These are phyloP conservation scores for Debaryomycetaceae sp. DNA, from an alignment of 1,139 yeast genomes.

Conservation along the genomic window DNA sequence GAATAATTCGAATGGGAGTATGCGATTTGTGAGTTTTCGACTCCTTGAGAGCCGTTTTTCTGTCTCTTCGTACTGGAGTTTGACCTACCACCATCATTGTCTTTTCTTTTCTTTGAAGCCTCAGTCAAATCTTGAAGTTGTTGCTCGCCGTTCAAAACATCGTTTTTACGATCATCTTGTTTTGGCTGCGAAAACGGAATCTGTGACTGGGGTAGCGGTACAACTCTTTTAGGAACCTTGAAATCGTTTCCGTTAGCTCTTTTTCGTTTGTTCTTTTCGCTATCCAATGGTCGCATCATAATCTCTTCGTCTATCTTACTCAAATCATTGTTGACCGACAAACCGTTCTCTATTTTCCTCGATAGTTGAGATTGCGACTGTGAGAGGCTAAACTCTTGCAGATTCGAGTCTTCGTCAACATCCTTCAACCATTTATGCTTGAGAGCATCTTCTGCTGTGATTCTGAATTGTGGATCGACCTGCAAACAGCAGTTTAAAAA, in stretches of 20 bases:
- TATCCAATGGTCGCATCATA: constrained; percentile 44
- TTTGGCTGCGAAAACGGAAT: constrained; percentile 17
- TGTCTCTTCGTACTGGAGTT: constrained; percentile 1
- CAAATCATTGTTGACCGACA: constrained; percentile 35
- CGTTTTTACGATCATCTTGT: neutral
- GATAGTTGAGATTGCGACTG: constrained; percentile 69
- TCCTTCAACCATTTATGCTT: constrained; percentile 61
- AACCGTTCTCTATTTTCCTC: constrained; percentile 49
- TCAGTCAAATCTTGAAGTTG: constrained; percentile 2
- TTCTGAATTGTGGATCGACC: constrained; percentile 68
- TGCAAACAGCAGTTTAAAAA: constrained; percentile 67
- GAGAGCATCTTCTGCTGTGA: constrained; percentile 71
- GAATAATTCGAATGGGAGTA: neutral
- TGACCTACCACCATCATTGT: neutral
- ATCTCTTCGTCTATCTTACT: constrained; percentile 44
- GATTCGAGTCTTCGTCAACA: constrained; percentile 28
- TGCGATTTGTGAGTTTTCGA: neutral
- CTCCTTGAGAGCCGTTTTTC: constrained; percentile 1
- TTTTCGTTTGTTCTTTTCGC: constrained; percentile 18
- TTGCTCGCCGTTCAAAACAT: neutral
- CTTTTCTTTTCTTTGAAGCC: neutral
- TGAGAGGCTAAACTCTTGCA: constrained; percentile 52
- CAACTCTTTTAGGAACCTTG: constrained; percentile 42
- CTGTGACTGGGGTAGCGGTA: constrained; percentile 42
- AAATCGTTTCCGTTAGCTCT: constrained; percentile 27